Conservation (phyloP, 768 basidiomycete genomes). For the Cyclocybe aegerita region DNA sequence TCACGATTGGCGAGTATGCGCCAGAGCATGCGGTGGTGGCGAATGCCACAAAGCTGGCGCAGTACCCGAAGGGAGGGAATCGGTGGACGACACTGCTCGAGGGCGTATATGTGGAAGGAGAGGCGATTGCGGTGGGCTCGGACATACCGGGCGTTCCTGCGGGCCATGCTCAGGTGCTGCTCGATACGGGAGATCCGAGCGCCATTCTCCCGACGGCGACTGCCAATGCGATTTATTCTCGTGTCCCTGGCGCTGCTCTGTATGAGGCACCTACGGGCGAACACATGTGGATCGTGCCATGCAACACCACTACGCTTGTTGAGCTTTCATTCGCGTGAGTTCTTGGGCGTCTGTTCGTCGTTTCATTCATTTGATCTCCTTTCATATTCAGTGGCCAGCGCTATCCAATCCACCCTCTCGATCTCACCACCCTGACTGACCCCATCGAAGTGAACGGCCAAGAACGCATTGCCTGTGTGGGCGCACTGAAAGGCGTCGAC, state of each 20-base stretch:
- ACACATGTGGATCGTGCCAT: conserved; percentile 37
- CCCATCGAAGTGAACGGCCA: conserved; percentile 24
- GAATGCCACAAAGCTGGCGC: conserved; percentile 27
- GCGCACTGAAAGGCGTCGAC: conserved; percentile 30
- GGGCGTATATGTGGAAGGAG: conserved; percentile 33
- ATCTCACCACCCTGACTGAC: conserved; percentile 31
- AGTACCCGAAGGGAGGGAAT: conserved; percentile 30
- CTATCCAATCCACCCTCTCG: conserved; percentile 44
- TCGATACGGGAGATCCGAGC: conserved; percentile 44
- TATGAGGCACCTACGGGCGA: conserved; percentile 18
- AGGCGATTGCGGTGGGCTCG: conserved; percentile 26
- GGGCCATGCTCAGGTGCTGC: conserved; percentile 32
- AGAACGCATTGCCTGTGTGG: conserved; percentile 37
- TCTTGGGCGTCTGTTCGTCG: conserved; percentile 17
- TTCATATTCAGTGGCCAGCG: conserved; percentile 22
- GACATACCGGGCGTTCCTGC: conserved; percentile 25
- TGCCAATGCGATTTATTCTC: conserved; percentile 36
- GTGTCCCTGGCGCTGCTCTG: conserved; percentile 33
- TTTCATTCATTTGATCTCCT: neutral
- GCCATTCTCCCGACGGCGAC: conserved; percentile 32
- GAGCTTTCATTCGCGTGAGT: conserved; percentile 38
- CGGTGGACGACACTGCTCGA: conserved; percentile 44
- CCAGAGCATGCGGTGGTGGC: conserved; percentile 28
- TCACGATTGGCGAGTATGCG: conserved; percentile 44
- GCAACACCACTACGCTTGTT: conserved; percentile 30